A percentile compares a stretch with the other conserved stretches of the same genome.
Evolutionary conservation across 2,329 filamentous ascomycete species (phyloP).

Genomic region (Orbilia quercus): DNA sequence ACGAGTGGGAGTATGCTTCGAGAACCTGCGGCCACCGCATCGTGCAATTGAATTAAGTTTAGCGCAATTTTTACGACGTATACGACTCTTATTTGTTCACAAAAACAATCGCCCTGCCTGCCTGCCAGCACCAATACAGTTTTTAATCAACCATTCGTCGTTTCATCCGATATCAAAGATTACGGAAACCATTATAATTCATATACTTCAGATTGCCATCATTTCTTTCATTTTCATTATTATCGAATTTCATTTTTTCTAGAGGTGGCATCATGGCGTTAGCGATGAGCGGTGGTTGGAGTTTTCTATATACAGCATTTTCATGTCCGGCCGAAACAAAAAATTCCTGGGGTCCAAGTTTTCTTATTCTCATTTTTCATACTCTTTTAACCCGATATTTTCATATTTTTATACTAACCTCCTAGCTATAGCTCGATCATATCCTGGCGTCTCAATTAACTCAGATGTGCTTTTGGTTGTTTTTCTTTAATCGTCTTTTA

Average conservation of each 20-base stretch:
- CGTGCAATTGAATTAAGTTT: constrained; percentile 47
- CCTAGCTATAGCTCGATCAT: constrained; percentile 45
- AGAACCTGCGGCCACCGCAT: constrained; percentile 48
- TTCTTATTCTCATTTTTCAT: constrained; percentile 31
- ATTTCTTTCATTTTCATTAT: constrained; percentile 49
- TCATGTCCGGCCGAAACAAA: constrained; percentile 56
- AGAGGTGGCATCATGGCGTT: constrained; percentile 56
- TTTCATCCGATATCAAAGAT: not conserved
- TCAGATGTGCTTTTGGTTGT: constrained; percentile 31
- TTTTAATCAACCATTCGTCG: not conserved
- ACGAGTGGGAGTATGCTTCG: constrained; percentile 50
- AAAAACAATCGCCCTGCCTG: not conserved
- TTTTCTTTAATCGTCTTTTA: constrained; percentile 14
- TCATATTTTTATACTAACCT: constrained; percentile 18
- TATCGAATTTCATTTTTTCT: constrained; percentile 32
- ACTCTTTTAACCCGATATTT: constrained; percentile 19
- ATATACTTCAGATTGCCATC: constrained; percentile 54
- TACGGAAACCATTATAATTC: constrained; percentile 4
- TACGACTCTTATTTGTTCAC: constrained; percentile 44
- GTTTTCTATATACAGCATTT: constrained; percentile 55
- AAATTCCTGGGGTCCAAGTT: constrained; percentile 41
- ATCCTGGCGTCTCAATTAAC: constrained; percentile 45
- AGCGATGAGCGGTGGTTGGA: constrained; percentile 57
- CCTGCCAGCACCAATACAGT: not conserved
- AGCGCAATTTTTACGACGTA: constrained; percentile 19